Conservation (phyloP, 257 asterid species). For the Solanum bulbocastanum region DNA sequence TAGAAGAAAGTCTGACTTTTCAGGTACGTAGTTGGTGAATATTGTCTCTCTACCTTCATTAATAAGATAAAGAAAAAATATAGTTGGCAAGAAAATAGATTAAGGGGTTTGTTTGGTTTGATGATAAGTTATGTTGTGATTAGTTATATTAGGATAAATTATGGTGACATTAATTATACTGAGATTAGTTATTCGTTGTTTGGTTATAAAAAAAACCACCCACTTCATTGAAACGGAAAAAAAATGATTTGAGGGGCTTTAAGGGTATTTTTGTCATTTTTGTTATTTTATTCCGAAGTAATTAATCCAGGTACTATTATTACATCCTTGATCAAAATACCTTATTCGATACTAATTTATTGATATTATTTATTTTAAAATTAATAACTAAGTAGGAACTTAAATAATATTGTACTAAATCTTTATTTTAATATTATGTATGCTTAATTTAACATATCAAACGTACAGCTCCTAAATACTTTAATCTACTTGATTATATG, state of each 20-base stretch:
- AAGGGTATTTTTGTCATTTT: no score
- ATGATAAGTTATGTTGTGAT: not conserved
- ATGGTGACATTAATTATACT: no score
- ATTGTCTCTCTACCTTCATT: conserved; percentile 5
- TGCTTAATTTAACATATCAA: no score
- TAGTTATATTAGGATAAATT: no score
- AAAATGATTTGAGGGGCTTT: not conserved
- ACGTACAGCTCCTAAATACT: not conserved
- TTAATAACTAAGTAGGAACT: not conserved
- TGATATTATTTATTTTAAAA: no score
- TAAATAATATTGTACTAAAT: not conserved
- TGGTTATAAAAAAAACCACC: not conserved
- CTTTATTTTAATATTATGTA: no score
- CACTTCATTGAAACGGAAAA: not conserved
- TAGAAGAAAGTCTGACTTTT: not conserved
- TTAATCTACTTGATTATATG: not conserved
- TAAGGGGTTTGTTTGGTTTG: not conserved
- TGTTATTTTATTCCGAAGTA: no score
- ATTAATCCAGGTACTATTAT: no score
- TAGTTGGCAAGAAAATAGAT: conserved; percentile 25
- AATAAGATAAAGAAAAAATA: conserved; percentile 3
- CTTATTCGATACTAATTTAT: not conserved
- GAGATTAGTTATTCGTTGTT: no score
- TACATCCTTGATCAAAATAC: no score
- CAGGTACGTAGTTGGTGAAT: conserved; percentile 25